These are phyloP conservation scores for Verticillium albo-atrum DNA, from an alignment of 2,329 filamentous ascomycete species.

Conservation along the genomic window DNA sequence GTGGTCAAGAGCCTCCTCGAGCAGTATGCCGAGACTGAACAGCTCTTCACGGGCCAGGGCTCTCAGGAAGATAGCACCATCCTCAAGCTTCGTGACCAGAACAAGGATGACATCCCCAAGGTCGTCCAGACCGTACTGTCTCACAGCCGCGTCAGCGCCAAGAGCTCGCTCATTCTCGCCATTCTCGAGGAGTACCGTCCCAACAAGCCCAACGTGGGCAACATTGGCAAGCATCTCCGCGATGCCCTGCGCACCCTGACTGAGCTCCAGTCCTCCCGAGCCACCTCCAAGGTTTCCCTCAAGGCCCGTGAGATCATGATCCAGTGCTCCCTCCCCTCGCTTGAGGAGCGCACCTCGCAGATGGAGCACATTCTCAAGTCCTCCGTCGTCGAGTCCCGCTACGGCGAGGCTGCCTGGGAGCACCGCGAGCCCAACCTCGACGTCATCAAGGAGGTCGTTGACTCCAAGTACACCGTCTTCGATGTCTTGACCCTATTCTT, in stretches of 20 bases:
- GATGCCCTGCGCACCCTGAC: constrained; percentile 78
- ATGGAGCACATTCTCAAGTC: constrained; percentile 99
- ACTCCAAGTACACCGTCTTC: constrained; percentile 98
- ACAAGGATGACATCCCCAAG: constrained; percentile 85
- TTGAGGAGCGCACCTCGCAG: constrained; percentile 90
- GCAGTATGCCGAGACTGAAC: constrained; percentile 78
- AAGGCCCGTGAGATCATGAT: constrained; percentile 98
- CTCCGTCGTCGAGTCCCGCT: constrained; percentile 92
- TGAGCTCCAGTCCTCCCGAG: constrained; percentile 76
- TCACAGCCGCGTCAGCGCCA: constrained; percentile 85
- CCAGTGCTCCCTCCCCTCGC: constrained; percentile 89
- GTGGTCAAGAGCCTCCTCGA: constrained; percentile 78
- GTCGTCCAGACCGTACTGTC: constrained; percentile 89
- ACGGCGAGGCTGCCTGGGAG: constrained; percentile 95
- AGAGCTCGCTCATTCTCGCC: constrained; percentile 89
- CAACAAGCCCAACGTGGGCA: constrained; percentile 86
- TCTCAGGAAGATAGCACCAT: constrained; percentile 91
- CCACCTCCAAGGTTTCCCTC: constrained; percentile 89
- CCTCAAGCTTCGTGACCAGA: constrained; percentile 87
- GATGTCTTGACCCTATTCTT: constrained; percentile 96
- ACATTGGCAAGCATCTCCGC: constrained; percentile 83
- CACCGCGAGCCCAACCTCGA: constrained; percentile 89
- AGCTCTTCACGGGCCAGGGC: constrained; percentile 79
- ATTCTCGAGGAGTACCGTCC: constrained; percentile 93
- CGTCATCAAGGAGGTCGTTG: constrained; percentile 93